phyloP scores from a whole-genome alignment of 2,329 filamentous ascomycete genomes.

The Endoconidiophora laricicola region DNA sequence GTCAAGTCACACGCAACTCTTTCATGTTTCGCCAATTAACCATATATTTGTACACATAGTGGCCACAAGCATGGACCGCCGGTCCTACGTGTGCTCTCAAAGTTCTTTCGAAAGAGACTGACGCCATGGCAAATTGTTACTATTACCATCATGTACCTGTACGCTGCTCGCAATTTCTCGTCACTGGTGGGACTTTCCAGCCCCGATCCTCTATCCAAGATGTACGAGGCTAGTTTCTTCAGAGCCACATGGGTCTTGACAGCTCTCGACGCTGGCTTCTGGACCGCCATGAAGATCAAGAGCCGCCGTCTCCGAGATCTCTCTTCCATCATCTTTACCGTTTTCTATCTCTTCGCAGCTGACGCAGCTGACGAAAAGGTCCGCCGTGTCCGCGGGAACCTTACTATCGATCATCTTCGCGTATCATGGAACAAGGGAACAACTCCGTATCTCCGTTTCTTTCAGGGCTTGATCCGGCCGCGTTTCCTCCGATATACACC shows the following conservation, averaged over 20 bases:
- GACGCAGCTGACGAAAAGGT: slow-evolving; percentile 96
- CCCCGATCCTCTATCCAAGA: slow-evolving; percentile 82
- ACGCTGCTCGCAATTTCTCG: slow-evolving; percentile 81
- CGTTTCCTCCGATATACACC: slow-evolving; percentile 68
- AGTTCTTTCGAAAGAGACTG: slow-evolving; percentile 49
- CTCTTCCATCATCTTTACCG: slow-evolving; percentile 64
- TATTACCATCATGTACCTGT: slow-evolving; percentile 77
- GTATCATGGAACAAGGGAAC: slow-evolving; percentile 93
- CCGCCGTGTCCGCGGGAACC: slow-evolving; percentile 65
- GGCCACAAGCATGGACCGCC: slow-evolving; percentile 84
- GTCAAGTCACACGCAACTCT: not conserved
- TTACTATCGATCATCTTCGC: slow-evolving; percentile 82
- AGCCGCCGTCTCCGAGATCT: slow-evolving; percentile 66
- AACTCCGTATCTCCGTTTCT: slow-evolving; percentile 63
- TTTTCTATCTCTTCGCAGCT: slow-evolving; percentile 83
- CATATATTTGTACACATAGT: slow-evolving; percentile 26
- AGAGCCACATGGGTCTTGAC: slow-evolving; percentile 94
- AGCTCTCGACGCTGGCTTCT: slow-evolving; percentile 88
- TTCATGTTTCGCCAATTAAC: not conserved
- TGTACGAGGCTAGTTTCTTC: slow-evolving; percentile 86
- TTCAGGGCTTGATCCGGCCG: slow-evolving; percentile 59
- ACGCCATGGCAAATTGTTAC: slow-evolving; percentile 84
- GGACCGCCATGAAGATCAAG: slow-evolving; percentile 90
- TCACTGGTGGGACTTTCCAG: slow-evolving; percentile 81
- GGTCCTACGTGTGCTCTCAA: slow-evolving; percentile 51